Base-by-base conservation (phyloP, 768 basidiomycete species). In the Pluteus cervinus region DNA sequence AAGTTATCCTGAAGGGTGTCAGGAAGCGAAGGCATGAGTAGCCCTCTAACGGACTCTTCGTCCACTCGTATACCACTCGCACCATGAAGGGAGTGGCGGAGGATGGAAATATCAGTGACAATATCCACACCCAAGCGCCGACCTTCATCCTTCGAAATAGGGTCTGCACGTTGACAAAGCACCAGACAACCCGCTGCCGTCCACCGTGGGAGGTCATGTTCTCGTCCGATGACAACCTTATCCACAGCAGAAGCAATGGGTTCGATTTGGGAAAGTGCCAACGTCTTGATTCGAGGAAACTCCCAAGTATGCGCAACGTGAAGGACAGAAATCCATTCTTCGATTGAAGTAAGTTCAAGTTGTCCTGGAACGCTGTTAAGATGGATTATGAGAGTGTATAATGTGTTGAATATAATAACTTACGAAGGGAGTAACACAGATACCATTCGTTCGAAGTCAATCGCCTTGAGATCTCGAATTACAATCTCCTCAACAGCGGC, bases 381-480 rank as follows among this genome's bases (percentile, higher is more conserved):
- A 26, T 29, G 43, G 23, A n/a, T 31, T 6, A 24, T 17, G 7
- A 28, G 21, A 37, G 18, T 20, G 17, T 18, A 37, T 4, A 18
- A 37, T 34, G 4, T 37, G 11, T 35, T 7, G n/a, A 30, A 23
- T 16, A 28, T 4, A 34, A 22, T n/a, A 11, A 54, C 60, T 36
- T 26, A 62, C 62, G 41, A 42, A n/a, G 62, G 62, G 41, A 62
- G 61, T 36, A 62, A 53, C 12, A 63, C 45, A 5, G 54, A 50
- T 10, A 63, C 45, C 29, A 62, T 44, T 5, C 53, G 45, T 31
- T 64, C 60, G 33, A 64, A 60, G 25, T 61, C 60, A 11, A 43
- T 35, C 21, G 44, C 50, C 66, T 69, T 66, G 8, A 68, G 66
- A 31, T 73, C 54, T 3, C n/a, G n/a, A n/a, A n/a, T n/a, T n/a